Percentiles rank a stretch among this genome's conserved stretches.
phyloP scores from a whole-genome alignment of 176 grass and related monocot genomes.

The Sorghum bicolor region Sorghum_bicolor_NCBIv3 NC_012870.2:67965501-67966000 shows the following conservation, averaged over 20 bases:
- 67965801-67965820: conserved; percentile 53
- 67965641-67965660: conserved; percentile 82
- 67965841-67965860: conserved; percentile 34
- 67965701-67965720: conserved; percentile 90
- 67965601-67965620: conserved; percentile 44
- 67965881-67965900: conserved; percentile 35
- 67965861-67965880: conserved; percentile 42
- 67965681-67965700: conserved; percentile 84
- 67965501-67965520: conserved; percentile 20
- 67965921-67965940: conserved; percentile 72
- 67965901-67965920: conserved; percentile 52
- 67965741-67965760: conserved; percentile 72
- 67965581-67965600: conserved; percentile 38
- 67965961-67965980: conserved; percentile 14
- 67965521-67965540: background rate
- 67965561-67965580: background rate
- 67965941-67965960: conserved; percentile 64
- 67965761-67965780: conserved; percentile 67
- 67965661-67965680: conserved; percentile 91
- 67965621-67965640: conserved; percentile 79
- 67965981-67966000: conserved; percentile 25
- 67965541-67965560: conserved; percentile 1
- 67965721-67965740: conserved; percentile 67
- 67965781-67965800: conserved; percentile 39
- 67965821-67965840: conserved; percentile 54